A percentile compares a stretch with the other conserved stretches of the same genome.
These are phyloP conservation scores for Trichoderma parareesei DNA, from an alignment of 495 filamentous ascomycete species.

Conservation along the genomic window DNA sequence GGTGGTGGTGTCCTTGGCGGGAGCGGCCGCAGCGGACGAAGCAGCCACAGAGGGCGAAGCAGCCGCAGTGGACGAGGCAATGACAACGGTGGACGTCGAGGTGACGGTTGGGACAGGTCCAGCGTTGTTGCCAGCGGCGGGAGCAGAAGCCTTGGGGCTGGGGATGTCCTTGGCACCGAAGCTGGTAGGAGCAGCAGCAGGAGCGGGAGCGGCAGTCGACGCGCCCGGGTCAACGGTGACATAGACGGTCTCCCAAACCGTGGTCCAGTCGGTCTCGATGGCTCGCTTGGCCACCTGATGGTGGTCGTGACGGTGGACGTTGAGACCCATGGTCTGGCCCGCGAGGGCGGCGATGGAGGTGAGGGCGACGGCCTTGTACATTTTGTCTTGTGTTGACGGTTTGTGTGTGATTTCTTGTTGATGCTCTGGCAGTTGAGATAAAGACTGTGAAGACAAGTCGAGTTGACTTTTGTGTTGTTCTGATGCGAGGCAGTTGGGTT, in stretches of 20 bases:
- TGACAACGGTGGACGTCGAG: slow-evolving; percentile 7
- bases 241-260: slow-evolving; percentile 24
- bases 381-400: slow-evolving; percentile 13
- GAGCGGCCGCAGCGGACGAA: slow-evolving; percentile 1
- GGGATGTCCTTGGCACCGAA: slow-evolving; percentile 13
- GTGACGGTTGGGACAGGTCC: slow-evolving; percentile 11
- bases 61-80: slow-evolving; percentile 5
- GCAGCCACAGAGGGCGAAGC: slow-evolving; percentile 1
- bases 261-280: slow-evolving; percentile 23
- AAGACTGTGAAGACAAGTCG: slow-evolving; percentile 5
- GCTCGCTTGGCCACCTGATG: slow-evolving; percentile 23
- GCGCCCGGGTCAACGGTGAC: slow-evolving; percentile 21
- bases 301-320: slow-evolving; percentile 18
- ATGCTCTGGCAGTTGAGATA: not conserved
- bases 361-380: slow-evolving; percentile 10
- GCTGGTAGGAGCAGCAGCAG: slow-evolving; percentile 12
- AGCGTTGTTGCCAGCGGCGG: slow-evolving; percentile 1
- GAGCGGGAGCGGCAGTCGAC: slow-evolving; percentile 13
- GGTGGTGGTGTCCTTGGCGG: not conserved
- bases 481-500: not conserved
- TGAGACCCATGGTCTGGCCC: slow-evolving; percentile 21
- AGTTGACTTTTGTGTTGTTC: not conserved
- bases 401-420: not conserved
- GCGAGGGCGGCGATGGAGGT: slow-evolving; percentile 19
- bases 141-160: not conserved